Percentiles rank a stretch among this genome's conserved stretches.
Evolutionary conservation across 148 eudicot species (phyloP).

Genomic region (Selenicereus undatus): DNA sequence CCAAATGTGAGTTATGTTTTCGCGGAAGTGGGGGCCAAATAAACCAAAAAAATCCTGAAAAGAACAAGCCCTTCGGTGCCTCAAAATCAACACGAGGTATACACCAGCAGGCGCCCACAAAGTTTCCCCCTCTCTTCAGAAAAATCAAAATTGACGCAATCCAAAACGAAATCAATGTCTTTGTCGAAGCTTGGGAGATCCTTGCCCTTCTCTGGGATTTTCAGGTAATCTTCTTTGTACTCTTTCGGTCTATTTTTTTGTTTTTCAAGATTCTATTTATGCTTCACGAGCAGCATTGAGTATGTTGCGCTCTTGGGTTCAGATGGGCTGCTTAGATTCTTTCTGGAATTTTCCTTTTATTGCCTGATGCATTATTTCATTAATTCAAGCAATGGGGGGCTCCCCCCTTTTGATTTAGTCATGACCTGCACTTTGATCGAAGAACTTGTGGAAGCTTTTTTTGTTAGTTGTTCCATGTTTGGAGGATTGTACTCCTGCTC

Average conservation of each 20-base stretch:
- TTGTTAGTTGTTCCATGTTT: not conserved
- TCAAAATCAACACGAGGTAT: no score
- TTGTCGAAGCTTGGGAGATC: slow-evolving; percentile 37
- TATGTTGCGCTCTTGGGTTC: not conserved
- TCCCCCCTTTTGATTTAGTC: no score
- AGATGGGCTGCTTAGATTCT: not conserved
- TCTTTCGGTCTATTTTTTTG: not conserved
- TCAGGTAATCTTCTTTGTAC: slow-evolving; percentile 46
- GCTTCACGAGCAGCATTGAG: not conserved
- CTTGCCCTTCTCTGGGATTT: slow-evolving; percentile 56
- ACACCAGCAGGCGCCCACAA: no score
- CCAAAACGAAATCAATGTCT: slow-evolving; percentile 19
- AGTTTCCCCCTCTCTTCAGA: not conserved
- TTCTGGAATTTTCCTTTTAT: not conserved
- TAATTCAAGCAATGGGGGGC: not conserved
- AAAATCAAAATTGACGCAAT: not conserved
- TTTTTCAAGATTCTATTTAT: not conserved
- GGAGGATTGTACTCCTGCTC: not conserved
- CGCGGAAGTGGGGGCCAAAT: no score
- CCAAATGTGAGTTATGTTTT: no score
- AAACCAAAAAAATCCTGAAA: no score
- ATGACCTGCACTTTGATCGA: not conserved
- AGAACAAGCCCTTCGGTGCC: no score
- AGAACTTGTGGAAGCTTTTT: not conserved
- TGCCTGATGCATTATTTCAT: not conserved